These are phyloP conservation scores for Scedosporium apiospermum DNA, from an alignment of 2,329 filamentous ascomycete genomes.

Conservation along the genomic window DNA sequence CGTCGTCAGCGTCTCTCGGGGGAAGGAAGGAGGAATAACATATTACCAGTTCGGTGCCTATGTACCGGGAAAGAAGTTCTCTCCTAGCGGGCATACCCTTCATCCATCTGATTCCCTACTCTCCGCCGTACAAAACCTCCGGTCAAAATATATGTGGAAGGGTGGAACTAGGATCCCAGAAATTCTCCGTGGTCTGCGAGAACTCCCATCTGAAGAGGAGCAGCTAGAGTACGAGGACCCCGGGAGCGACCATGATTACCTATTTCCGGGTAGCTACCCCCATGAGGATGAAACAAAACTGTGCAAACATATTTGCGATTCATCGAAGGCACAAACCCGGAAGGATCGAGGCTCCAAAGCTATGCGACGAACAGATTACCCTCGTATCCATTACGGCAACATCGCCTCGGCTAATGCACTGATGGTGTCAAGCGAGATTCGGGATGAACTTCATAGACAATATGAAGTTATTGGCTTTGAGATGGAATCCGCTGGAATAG, in stretches of 20 bases:
- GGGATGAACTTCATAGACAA: not conserved
- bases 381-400: not conserved
- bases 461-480: slow-evolving; percentile 7
- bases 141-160: not conserved
- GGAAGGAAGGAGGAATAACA: slow-evolving; percentile 3
- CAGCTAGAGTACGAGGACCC: not conserved
- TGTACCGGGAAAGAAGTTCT: not conserved
- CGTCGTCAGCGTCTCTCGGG: slow-evolving; percentile 1
- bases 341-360: not conserved
- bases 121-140: not conserved
- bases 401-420: not conserved
- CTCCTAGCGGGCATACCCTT: not conserved
- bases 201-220: not conserved
- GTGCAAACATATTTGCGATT: not conserved
- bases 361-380: not conserved
- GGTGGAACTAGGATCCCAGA: not conserved
- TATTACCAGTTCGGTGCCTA: slow-evolving; percentile 6
- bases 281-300: not conserved
- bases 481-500: slow-evolving; percentile 15
- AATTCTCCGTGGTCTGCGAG: not conserved
- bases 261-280: not conserved
- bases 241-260: not conserved
- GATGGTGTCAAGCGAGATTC: not conserved
- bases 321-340: not conserved
- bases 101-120: slow-evolving; percentile 7